Base-by-base conservation (phyloP, 768 basidiomycete genomes). In the Mycena amicta region DNA sequence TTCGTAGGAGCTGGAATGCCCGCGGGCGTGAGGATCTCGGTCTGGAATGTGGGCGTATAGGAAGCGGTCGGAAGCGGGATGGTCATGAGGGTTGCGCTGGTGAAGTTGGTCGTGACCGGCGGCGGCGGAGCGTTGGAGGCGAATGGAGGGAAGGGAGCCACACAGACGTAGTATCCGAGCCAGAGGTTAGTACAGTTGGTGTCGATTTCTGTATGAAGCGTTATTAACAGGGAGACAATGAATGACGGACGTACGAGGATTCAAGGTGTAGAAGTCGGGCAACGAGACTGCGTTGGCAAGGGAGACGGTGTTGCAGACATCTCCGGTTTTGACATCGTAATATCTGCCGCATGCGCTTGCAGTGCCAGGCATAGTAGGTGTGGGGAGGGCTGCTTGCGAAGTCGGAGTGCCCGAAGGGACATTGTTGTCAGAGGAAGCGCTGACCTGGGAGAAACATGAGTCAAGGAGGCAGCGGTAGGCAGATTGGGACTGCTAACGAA, bases 171-270 rank as follows among this genome's bases (percentile, higher is more conserved):
- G 46, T 63, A 67, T 6, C 41, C 53, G 2, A 56, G 50, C 66
- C 62, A 67, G 18, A 70, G 50, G 50, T 70, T 68, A 27, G 69
- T 68, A 50, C 68, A 69, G 29, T 69, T 66, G 13, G 52, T 56
- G 33, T 66, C 51, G 40, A 69, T 61, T 60, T 69, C 60, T 63
- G 41, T 4, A 50, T 5, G 28, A 23, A 50, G 23, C n/a, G n/a
- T n/a, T n/a, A n/a, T 46, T 46, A 46, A 8, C 20, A 6, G 11
- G 16, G 43, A 18, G 43, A 41, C 27, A 45, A 50, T 31, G 27
- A 28, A 27, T 55, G 25, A 37, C 26, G 16, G 11, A 52, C 58
- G 25, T 15, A 62, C 63, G 63, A n/a, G 69, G 69, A 56, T 70
- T 70, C 30, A 70, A 37, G 41, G 56, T 60, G 4, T 56, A 53